Percentiles rank a stretch among this genome's conserved stretches.
These are phyloP conservation scores for Cryphonectria naterciae DNA, from an alignment of 2,329 filamentous ascomycete species.

Conservation along the genomic window DNA sequence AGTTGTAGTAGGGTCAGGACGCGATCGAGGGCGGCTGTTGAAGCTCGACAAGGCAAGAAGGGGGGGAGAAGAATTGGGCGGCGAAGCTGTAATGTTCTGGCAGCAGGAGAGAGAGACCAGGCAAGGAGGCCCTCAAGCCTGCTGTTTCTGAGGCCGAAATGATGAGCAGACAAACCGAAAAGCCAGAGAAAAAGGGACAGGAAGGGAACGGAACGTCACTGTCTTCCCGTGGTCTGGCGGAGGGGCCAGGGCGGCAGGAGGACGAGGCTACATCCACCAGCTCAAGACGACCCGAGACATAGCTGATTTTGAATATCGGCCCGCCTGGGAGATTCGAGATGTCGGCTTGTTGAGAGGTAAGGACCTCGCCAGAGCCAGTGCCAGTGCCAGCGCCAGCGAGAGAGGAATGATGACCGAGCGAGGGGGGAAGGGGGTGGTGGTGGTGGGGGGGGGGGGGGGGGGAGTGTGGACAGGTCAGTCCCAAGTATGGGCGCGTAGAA, in stretches of 20 bases:
- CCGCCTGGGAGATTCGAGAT: conserved; percentile 13
- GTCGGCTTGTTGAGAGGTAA: conserved; percentile 11
- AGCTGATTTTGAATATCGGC: conserved; percentile 26
- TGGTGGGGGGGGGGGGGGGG: too few relatives aligned
- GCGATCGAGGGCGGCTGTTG: background rate
- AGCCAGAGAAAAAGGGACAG: conserved; percentile 18
- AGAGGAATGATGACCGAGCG: conserved; percentile 13
- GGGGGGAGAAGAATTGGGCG: background rate
- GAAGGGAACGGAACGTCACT: background rate
- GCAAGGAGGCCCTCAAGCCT: background rate
- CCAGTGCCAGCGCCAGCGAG: background rate
- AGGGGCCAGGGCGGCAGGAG: conserved; percentile 20
- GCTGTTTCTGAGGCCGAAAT: background rate
- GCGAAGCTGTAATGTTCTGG: conserved; percentile 8
- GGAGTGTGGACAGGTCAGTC: background rate
- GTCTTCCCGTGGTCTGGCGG: conserved; percentile 23
- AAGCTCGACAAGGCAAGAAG: background rate
- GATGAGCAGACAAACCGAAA: conserved; percentile 10
- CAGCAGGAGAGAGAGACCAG: background rate
- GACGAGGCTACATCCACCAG: conserved; percentile 28
- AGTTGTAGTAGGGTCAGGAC: conserved; percentile 19
- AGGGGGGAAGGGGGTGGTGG: too few relatives aligned
- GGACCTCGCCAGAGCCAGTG: background rate
- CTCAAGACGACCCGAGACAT: conserved; percentile 28
- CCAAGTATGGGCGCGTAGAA: background rate